These are phyloP conservation scores for Kazachstania sp. DNA, from an alignment of 1,139 yeast species.

Conservation along the genomic window DNA sequence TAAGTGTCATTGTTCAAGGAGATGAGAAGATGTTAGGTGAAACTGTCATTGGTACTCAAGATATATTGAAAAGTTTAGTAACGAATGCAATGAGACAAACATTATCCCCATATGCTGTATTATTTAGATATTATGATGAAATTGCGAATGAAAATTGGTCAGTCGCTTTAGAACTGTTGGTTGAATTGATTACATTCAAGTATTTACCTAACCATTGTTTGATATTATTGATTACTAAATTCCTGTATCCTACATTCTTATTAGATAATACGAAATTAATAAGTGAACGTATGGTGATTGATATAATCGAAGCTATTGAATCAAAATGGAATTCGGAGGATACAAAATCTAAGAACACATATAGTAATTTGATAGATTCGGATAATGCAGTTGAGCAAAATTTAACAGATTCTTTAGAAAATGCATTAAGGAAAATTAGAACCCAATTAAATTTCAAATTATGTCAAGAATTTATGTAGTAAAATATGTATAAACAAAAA, in stretches of 20 bases:
- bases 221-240: conserved; percentile 22
- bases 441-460: conserved; percentile 22
- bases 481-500: neutral
- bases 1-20: conserved; percentile 41
- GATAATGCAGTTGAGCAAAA: conserved; percentile 2
- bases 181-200: conserved; percentile 52
- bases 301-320: conserved; percentile 21
- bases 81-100: conserved; percentile 59
- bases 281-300: conserved; percentile 17
- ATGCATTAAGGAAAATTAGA: conserved; percentile 18
- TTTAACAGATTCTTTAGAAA: conserved; percentile 15
- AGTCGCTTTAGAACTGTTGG: conserved; percentile 34
- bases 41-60: conserved; percentile 21
- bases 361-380: conserved; percentile 11
- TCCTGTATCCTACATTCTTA: conserved; percentile 24
- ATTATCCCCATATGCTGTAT: conserved; percentile 64
- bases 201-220: conserved; percentile 54
- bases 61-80: conserved; percentile 22
- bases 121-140: conserved; percentile 41
- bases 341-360: conserved; percentile 13
- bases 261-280: conserved; percentile 12
- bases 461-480: conserved; percentile 27
- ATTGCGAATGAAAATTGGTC: conserved; percentile 25
- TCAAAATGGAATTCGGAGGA: conserved; percentile 18
- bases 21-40: conserved; percentile 22